Conservation (phyloP, 306 rosid genomes). For the Quercus suber region DNA sequence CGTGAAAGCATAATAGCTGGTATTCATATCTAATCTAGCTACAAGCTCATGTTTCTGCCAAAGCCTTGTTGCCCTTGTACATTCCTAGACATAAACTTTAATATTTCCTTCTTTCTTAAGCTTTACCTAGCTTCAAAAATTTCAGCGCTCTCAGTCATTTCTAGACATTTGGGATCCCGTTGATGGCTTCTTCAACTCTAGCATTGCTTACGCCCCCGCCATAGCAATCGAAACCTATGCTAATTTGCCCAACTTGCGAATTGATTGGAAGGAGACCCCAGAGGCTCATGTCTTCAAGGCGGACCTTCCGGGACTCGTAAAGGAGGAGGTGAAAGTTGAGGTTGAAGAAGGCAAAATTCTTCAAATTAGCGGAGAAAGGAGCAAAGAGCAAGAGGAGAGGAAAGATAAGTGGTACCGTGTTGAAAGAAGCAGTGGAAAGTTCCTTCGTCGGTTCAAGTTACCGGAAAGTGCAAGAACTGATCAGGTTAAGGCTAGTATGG, state of each 20-base stretch:
- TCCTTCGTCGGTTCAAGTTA: constrained; percentile 12
- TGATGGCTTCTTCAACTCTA: background rate
- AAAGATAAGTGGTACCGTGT: constrained; percentile 8
- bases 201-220: too few species aligned
- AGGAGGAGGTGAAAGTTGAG: constrained; percentile 23
- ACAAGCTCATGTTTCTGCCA: too few species aligned
- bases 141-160: background rate
- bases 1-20: too few species aligned
- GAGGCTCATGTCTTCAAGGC: constrained; percentile 18
- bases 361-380: constrained; percentile 11
- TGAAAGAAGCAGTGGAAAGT: constrained; percentile 14
- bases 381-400: constrained; percentile 17
- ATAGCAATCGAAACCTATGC: background rate
- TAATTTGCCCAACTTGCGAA: background rate
- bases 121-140: too few species aligned
- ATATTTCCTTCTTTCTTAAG: too few species aligned
- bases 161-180: constrained; percentile 16
- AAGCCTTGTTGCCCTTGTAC: too few species aligned
- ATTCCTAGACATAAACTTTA: too few species aligned
- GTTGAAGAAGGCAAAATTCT: constrained; percentile 16
- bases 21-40: too few species aligned
- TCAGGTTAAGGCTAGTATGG: constrained; percentile 13
- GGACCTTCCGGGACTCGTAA: constrained; percentile 15
- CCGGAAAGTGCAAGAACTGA: background rate
- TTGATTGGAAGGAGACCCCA: constrained; percentile 23